Conservation (phyloP, 2,329 filamentous ascomycete species). For the Aspergillus costaricaensis region DNA sequence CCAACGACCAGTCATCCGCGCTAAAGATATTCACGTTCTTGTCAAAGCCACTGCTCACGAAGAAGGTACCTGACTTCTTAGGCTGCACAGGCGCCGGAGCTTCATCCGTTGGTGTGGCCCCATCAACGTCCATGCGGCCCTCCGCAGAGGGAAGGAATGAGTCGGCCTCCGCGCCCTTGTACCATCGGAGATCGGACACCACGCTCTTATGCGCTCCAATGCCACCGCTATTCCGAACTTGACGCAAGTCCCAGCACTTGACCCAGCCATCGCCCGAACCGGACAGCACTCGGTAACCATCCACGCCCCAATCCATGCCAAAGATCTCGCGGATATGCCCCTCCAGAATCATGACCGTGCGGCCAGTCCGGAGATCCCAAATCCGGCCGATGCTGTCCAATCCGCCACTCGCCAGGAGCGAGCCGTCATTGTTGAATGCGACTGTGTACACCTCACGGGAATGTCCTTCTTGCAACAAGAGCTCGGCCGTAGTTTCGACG, state of each 20-base stretch:
- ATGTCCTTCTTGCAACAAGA: constrained; percentile 90
- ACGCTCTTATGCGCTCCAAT: constrained; percentile 90
- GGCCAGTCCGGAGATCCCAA: constrained; percentile 90
- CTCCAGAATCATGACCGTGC: constrained; percentile 94
- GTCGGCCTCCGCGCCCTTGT: constrained; percentile 72
- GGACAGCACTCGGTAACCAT: constrained; percentile 89
- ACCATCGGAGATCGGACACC: constrained; percentile 92
- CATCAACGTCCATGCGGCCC: constrained; percentile 50
- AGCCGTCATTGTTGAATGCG: constrained; percentile 87
- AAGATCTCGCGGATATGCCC: constrained; percentile 93
- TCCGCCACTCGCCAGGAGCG: constrained; percentile 85
- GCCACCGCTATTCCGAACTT: constrained; percentile 78
- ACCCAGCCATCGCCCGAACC: constrained; percentile 93
- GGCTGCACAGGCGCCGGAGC: constrained; percentile 55
- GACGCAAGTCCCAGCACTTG: constrained; percentile 96
- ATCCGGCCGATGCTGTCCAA: constrained; percentile 92
- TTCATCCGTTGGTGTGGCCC: constrained; percentile 15
- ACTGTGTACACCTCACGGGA: constrained; percentile 90
- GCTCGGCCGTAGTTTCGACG: constrained; percentile 77
- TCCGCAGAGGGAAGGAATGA: constrained; percentile 61
- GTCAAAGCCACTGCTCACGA: constrained; percentile 89
- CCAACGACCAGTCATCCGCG: constrained; percentile 90
- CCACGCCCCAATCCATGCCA: constrained; percentile 85
- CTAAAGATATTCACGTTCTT: constrained; percentile 95
- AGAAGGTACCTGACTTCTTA: constrained; percentile 87